Evolutionary conservation across 208 protist genomes (phyloP), one percentile per base, ranked within the genome.

Genomic region (Leishmania guyanensis): DNA sequence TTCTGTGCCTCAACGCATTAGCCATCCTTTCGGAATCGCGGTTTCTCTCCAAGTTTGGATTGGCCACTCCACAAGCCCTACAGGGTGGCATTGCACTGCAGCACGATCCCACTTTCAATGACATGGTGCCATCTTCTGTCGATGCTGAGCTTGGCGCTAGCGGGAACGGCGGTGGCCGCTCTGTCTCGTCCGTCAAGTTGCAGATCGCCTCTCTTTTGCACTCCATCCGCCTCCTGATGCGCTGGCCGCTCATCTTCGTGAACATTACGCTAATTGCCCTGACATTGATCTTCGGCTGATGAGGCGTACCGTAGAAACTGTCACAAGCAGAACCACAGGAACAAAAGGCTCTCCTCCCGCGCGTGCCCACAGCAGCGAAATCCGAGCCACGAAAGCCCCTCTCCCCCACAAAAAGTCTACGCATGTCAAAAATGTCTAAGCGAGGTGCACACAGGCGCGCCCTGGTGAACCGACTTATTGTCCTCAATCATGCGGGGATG

Each of bases 11-110:
- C 33, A 97, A 97, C 71, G 91, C 90, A 10, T 86, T 97, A 10
- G 92, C 93, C 65, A 96, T 97, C 64, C 84, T 97, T 9, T 97
- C 94, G 2, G 92, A 97, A 82, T 90, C 86, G n/a, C 89, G 94
- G 0, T 91, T 97, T 20, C 89, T 97, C 20, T 77, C 86, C 16
- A 93, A 92, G 62, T 92, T 95, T 46, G 94, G 94, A 5, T 83
- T 97, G 4, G 89, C 88, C 0, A 89, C 90, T 10, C 64, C 85
- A 16, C 66, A 74, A 8, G 82, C 79, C 48, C 79, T 80, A 33
- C 71, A 86, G 9, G 76, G 69, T 12, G 60, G 62, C 16, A 54
- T 62, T 56, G 73, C 75, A 29, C 51, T 68, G 26, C 70, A 64
- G 64, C 70, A 84, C 60, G 83, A 84, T 6, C 66, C 75, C 17